A percentile compares a stretch with the other conserved stretches of the same genome.
These are phyloP conservation scores for Scheffersomyces segobiensis DNA, from an alignment of 1,139 yeast species.

Conservation along the genomic window DNA sequence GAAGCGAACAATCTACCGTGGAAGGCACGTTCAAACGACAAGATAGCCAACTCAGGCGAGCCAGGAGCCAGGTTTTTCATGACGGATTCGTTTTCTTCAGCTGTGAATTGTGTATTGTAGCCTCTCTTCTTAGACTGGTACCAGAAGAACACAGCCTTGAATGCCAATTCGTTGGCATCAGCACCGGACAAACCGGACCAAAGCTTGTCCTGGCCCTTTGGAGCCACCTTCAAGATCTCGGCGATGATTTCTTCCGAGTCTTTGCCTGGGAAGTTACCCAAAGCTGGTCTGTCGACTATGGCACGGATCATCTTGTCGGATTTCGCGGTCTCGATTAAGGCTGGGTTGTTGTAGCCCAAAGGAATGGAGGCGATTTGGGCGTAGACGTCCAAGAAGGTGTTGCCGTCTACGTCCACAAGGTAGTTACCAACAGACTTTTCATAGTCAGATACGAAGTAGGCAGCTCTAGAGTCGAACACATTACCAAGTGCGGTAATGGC, in stretches of 20 bases:
- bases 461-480: slow-evolving; percentile 65
- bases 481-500: slow-evolving; percentile 48
- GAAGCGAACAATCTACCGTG: slow-evolving; percentile 85
- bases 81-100: slow-evolving; percentile 59
- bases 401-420: slow-evolving; percentile 71
- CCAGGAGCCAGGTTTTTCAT: slow-evolving; percentile 76
- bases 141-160: slow-evolving; percentile 81
- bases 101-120: slow-evolving; percentile 46
- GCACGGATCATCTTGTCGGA: slow-evolving; percentile 67
- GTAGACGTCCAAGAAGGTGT: slow-evolving; percentile 65
- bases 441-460: slow-evolving; percentile 70
- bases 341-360: slow-evolving; percentile 79
- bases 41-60: slow-evolving; percentile 68
- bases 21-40: slow-evolving; percentile 75
- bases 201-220: slow-evolving; percentile 63
- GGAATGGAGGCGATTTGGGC: slow-evolving; percentile 80
- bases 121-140: slow-evolving; percentile 66
- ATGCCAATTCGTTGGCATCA: slow-evolving; percentile 82
- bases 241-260: slow-evolving; percentile 60
- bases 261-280: slow-evolving; percentile 71
- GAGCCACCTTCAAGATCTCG: slow-evolving; percentile 63
- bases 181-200: slow-evolving; percentile 85
- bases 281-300: slow-evolving; percentile 73
- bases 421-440: slow-evolving; percentile 70
- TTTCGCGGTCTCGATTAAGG: slow-evolving; percentile 58